phyloP scores from a whole-genome alignment of 495 filamentous ascomycete genomes.

The Xylaria venustula region DNA sequence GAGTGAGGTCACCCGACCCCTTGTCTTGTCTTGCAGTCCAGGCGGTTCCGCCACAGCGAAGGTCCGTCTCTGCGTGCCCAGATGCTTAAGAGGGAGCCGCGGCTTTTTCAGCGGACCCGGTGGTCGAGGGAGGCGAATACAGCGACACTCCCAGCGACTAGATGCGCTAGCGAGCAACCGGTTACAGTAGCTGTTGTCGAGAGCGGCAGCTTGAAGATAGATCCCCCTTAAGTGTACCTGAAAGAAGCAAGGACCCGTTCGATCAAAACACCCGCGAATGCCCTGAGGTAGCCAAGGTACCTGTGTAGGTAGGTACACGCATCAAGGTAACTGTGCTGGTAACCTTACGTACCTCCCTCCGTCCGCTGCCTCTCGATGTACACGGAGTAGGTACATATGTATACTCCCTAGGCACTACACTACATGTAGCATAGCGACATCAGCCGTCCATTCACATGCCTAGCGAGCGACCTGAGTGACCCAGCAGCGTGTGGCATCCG shows the following conservation, averaged over 20 bases:
- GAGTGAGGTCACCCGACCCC: constrained; percentile 15
- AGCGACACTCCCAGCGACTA: constrained; percentile 2
- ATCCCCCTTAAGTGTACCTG: constrained; percentile 9
- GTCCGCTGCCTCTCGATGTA: not conserved
- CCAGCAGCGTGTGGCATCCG: constrained; percentile 7
- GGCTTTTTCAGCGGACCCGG: not conserved
- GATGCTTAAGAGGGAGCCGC: not conserved
- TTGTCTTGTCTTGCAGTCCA: constrained; percentile 4
- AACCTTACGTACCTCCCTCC: not conserved
- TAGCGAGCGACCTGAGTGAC: not conserved
- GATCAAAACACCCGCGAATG: not conserved
- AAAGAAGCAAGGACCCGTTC: constrained; percentile 9
- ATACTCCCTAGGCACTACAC: no score
- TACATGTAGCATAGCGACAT: constrained; percentile 1
- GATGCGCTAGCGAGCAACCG: constrained; percentile 1
- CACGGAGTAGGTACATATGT: no score
- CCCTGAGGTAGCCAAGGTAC: not conserved
- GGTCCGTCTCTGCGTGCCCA: constrained; percentile 2
- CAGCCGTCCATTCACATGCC: not conserved
- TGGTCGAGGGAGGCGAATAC: constrained; percentile 3
- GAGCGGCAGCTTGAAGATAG: not conserved
- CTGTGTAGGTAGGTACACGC: not conserved
- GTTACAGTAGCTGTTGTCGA: not conserved
- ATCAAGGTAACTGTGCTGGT: not conserved
- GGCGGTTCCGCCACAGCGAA: constrained; percentile 10